Base-by-base conservation (phyloP, 306 rosid genomes). In the Lagenaria siceraria region DNA sequence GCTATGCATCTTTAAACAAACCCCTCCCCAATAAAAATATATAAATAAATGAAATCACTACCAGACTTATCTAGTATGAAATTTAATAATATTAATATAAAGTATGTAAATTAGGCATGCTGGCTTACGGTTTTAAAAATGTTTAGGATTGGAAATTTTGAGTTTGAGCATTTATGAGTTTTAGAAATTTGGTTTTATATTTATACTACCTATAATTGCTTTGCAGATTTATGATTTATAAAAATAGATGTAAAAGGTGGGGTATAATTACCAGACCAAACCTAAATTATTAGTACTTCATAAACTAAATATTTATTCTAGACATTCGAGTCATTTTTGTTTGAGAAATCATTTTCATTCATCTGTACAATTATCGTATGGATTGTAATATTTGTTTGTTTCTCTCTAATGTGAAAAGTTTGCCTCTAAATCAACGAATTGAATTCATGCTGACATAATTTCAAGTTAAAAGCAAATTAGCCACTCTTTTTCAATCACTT, bases 361-460 rank as follows among this genome's bases (percentile, higher is more conserved):
- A 13, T 49, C 6, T 72, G 43, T 48, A 46, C 54, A 27, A 48
- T 25, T 15, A 12, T 8, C 27, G 48, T 43, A 71, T 71, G 58
- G n/a, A n/a, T n/a, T n/a, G n/a, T n/a, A n/a, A n/a, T 27, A 15
- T 43, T 70, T 25, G 35, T 70, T 43, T 48, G 31, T 24, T 71
- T 27, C 42, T 48, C 59, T 25, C 13, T 4, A 48, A 71, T 46
- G 59, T 71, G 40, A 46, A 0, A 62, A 46, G 42, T 71, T 17
- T 15, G 76, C 76, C 76, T 71, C 76, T 29, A 71, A 48, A 71
- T 71, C 24, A 71, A 71, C 76, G 76, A 29, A 71, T 71, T 46
- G 56, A 48, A 71, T 71, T 42, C 25, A 2, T 25, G 59, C 24
- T 71, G 76, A 48, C 59, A 71, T 71, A n/a, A 71, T 71, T 15